phyloP scores from a whole-genome alignment of 768 basidiomycete species.

The Macrolepiota dolichaula region DNA sequence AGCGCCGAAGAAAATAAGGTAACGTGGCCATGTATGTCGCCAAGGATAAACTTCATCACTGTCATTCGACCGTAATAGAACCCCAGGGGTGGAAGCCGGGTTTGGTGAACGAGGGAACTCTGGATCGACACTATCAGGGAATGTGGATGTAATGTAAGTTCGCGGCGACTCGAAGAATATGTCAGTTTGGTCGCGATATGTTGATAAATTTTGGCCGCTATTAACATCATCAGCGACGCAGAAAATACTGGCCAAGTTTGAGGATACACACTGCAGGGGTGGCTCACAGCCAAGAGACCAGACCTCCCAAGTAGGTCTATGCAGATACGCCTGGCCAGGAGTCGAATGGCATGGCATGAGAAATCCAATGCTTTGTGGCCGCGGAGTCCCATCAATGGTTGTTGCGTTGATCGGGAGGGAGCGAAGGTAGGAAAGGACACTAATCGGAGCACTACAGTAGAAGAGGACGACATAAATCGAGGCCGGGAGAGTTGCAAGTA shows the following conservation, averaged over 20 bases:
- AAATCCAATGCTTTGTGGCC: slow-evolving; percentile 55
- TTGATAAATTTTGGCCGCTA: slow-evolving; percentile 47
- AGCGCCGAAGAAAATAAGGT: slow-evolving; percentile 82
- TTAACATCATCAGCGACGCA: slow-evolving; percentile 4
- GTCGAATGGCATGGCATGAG: slow-evolving; percentile 98
- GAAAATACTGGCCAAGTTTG: not conserved
- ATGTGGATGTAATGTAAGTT: slow-evolving; percentile 60
- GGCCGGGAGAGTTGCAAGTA: slow-evolving; percentile 56
- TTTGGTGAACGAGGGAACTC: slow-evolving; percentile 63
- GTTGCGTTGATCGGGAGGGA: slow-evolving; percentile 47
- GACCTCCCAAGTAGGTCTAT: slow-evolving; percentile 55
- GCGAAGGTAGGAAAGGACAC: slow-evolving; percentile 68
- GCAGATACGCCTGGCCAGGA: slow-evolving; percentile 87
- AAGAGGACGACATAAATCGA: slow-evolving; percentile 69
- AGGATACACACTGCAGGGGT: slow-evolving; percentile 65
- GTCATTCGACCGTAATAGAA: slow-evolving; percentile 20
- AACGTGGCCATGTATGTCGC: slow-evolving; percentile 76
- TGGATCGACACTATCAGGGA: slow-evolving; percentile 61
- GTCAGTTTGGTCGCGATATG: slow-evolving; percentile 78
- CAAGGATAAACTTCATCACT: slow-evolving; percentile 39
- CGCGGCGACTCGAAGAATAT: slow-evolving; percentile 75
- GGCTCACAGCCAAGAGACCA: slow-evolving; percentile 96
- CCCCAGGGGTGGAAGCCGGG: slow-evolving; percentile 50
- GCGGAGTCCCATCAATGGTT: slow-evolving; percentile 17
- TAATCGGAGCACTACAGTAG: slow-evolving; percentile 79